Conservation (phyloP, 2,329 filamentous ascomycete genomes). For the Golovinomyces cichoracearum region DNA sequence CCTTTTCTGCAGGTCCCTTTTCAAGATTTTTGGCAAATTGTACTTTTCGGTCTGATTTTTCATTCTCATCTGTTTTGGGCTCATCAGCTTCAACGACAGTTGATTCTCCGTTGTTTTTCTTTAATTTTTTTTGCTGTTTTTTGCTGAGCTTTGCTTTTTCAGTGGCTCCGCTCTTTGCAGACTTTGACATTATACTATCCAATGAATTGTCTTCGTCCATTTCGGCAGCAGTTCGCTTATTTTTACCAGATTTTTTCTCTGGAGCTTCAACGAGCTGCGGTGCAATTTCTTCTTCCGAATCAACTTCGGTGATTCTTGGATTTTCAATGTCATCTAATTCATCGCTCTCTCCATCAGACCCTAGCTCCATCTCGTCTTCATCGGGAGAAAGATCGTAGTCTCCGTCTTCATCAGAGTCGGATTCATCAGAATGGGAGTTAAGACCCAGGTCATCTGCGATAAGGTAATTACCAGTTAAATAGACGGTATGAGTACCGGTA, state of each 20-base stretch:
- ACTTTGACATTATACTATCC: slow-evolving; percentile 66
- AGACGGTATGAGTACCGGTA: slow-evolving; percentile 67
- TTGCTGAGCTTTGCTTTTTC: slow-evolving; percentile 62
- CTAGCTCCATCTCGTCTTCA: slow-evolving; percentile 41
- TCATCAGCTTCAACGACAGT: slow-evolving; percentile 31
- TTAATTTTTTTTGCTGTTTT: slow-evolving; percentile 93
- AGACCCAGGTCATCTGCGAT: slow-evolving; percentile 35
- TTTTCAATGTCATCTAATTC: slow-evolving; percentile 55
- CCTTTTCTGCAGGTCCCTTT: slow-evolving; percentile 52
- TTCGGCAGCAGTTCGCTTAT: slow-evolving; percentile 69
- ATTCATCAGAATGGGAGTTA: slow-evolving; percentile 30
- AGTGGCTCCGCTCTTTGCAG: slow-evolving; percentile 25
- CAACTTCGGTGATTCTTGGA: slow-evolving; percentile 62
- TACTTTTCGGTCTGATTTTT: slow-evolving; percentile 70
- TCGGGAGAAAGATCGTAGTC: slow-evolving; percentile 65
- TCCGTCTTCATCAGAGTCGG: slow-evolving; percentile 36
- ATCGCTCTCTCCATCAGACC: slow-evolving; percentile 37
- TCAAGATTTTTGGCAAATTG: slow-evolving; percentile 98
- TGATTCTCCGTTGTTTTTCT: slow-evolving; percentile 93
- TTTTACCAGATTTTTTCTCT: slow-evolving; percentile 43
- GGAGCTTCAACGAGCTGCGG: slow-evolving; percentile 27
- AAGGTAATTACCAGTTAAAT: slow-evolving; percentile 90
- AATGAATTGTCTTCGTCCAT: slow-evolving; percentile 38
- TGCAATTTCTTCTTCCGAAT: slow-evolving; percentile 46
- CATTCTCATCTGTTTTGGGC: slow-evolving; percentile 28